A percentile compares a stretch with the other conserved stretches of the same genome.
These are phyloP conservation scores for Microdochium trichocladiopsis DNA, from an alignment of 2,329 filamentous ascomycete species.

Conservation along the genomic window DNA sequence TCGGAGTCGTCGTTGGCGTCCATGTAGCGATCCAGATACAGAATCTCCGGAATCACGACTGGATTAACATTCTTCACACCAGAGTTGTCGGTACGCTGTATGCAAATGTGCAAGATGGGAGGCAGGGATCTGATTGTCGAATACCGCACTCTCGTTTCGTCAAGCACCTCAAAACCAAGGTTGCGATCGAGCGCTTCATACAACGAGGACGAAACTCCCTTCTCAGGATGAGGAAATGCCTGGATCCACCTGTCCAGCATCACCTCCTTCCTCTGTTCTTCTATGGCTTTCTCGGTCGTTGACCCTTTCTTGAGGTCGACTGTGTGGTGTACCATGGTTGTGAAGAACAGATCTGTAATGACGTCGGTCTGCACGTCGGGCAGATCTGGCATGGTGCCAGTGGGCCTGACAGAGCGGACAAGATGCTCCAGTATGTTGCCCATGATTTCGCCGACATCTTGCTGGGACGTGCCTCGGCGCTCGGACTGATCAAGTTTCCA, in stretches of 20 bases:
- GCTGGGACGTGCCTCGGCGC: conserved; percentile 59
- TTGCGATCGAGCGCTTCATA: conserved; percentile 80
- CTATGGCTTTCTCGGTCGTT: neutral
- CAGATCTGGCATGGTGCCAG: conserved; percentile 48
- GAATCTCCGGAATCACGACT: conserved; percentile 69
- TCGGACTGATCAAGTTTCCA: conserved; percentile 36
- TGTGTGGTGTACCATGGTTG: conserved; percentile 53
- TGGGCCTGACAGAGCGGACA: conserved; percentile 77
- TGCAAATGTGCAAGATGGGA: conserved; percentile 80
- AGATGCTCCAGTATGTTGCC: conserved; percentile 85
- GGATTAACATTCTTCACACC: conserved; percentile 70
- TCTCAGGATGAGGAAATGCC: conserved; percentile 43
- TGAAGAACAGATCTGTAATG: conserved; percentile 65
- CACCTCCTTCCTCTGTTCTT: conserved; percentile 31
- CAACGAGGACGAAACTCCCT: conserved; percentile 47
- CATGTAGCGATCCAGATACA: conserved; percentile 88
- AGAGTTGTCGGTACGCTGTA: conserved; percentile 75
- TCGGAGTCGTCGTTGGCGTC: conserved; percentile 54
- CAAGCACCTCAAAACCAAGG: conserved; percentile 73
- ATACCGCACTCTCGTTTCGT: conserved; percentile 55
- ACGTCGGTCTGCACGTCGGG: conserved; percentile 74
- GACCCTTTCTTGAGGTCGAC: conserved; percentile 36
- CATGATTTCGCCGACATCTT: conserved; percentile 95
- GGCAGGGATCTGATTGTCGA: conserved; percentile 70
- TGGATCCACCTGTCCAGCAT: conserved; percentile 59